Base-by-base conservation (phyloP, 371 early-diverging fungal species). In the Mortierella sp. region DNA sequence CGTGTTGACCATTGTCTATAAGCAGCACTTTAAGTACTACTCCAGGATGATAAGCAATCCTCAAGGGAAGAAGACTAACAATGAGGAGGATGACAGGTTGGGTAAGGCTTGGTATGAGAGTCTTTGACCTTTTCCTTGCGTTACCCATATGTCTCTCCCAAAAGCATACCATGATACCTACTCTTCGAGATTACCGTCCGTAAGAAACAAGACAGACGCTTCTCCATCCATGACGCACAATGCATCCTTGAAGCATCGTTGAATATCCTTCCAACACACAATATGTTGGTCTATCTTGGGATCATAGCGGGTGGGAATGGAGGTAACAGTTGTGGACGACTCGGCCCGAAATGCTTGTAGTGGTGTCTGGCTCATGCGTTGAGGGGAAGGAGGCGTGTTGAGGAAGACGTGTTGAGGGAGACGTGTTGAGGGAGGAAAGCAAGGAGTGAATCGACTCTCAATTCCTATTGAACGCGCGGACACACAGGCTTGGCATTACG, bases 51-150 rank as follows among this genome's bases (percentile, higher is more conserved):
- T 51, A 8, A 7, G 27, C 53, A 13, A 61, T 53, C 24, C 54
- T 42, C 9, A 53, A 46, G 6, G 61, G 61, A 3, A 21, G 16
- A 27, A 61, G 19, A 19, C 61, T 61, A 24, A 26, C 18, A 55
- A 10, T 16, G 24, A 42, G 18, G 16, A 42, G 34, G 12, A 38
- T 9, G 16, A 16, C 42, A 16, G 18, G 18, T n/a, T 42, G 42
- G 16, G 16, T 16, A 18, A 16, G 42, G 34, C n/a, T n/a, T n/a
- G 10, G 10, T 10, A 34, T 34, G 34, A 34, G 34, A 10, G 34
- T 34, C 34, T 7, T 4, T 34, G 34, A 7, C 34, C 12, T 16
- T 42, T 16, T 12, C 16, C 3, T 18, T 42, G 42, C 16, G 3
- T 18, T 16, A 3, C 18, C 42, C 16, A 10, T 42, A 16, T 42